Percentiles rank a stretch among this genome's conserved stretches.
These are phyloP conservation scores for Rhynchospora pubera DNA, from an alignment of 176 grass and related monocot species.

Conservation along the genomic window DNA sequence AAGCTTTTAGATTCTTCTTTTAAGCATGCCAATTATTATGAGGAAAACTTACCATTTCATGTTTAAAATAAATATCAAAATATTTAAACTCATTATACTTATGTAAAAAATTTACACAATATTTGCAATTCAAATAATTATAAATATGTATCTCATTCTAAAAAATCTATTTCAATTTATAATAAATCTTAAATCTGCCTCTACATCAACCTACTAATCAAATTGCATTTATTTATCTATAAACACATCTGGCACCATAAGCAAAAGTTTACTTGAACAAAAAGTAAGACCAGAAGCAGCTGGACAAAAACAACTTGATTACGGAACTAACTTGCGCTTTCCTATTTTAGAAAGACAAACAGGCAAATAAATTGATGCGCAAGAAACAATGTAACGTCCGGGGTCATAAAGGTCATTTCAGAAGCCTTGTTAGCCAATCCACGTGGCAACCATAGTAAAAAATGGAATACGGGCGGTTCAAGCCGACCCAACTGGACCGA, in stretches of 20 bases:
- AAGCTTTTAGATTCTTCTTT: no score
- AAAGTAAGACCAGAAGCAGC: background rate
- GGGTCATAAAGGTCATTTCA: constrained; percentile 16
- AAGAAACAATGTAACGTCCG: constrained; percentile 23
- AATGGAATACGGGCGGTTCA: background rate
- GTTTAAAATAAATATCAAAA: no score
- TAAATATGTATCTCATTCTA: no score
- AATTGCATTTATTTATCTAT: background rate
- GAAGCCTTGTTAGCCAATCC: background rate
- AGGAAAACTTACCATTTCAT: no score
- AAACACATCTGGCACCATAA: background rate
- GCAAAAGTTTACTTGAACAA: background rate
- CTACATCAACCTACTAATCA: background rate
- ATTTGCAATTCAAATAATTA: no score
- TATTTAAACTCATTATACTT: no score
- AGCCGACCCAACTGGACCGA: constrained; percentile 15
- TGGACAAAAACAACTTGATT: background rate
- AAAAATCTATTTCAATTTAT: no score
- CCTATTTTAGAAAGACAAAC: background rate
- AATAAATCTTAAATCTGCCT: no score
- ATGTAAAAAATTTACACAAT: no score
- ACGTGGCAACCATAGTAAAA: background rate
- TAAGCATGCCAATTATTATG: no score
- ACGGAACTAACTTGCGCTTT: background rate
- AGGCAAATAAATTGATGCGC: background rate